phyloP scores from a whole-genome alignment of 805 yeast species.

The Hanseniaspora vineae region DNA sequence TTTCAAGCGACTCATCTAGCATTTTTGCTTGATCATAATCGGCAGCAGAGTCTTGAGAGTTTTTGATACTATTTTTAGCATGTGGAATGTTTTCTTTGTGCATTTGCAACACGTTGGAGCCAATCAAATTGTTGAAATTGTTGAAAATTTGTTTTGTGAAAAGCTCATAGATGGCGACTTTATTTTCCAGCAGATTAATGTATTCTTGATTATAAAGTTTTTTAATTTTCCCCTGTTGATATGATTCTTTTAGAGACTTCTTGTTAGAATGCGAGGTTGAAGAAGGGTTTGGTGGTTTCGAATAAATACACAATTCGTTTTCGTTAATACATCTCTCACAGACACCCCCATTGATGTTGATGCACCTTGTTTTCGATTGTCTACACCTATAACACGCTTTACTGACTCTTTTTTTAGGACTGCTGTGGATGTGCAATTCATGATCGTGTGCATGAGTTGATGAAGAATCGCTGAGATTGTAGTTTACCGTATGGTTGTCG shows the following conservation, averaged over 20 bases:
- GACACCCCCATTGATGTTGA: constrained; percentile 28
- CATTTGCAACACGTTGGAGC: constrained; percentile 1
- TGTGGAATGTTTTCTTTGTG: neutral
- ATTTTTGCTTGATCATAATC: neutral
- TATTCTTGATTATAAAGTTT: constrained; percentile 16
- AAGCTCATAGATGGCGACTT: constrained; percentile 35
- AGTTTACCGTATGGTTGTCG: too few relatives aligned
- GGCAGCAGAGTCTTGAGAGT: too few relatives aligned
- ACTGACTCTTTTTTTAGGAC: constrained; percentile 22
- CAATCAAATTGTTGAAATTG: constrained; percentile 6
- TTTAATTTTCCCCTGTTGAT: constrained; percentile 6
- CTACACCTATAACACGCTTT: constrained; percentile 38
- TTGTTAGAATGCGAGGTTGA: constrained; percentile 12
- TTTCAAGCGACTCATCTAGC: neutral
- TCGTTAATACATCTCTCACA: constrained; percentile 40
- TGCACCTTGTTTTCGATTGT: constrained; percentile 30
- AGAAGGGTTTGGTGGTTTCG: constrained; percentile 37
- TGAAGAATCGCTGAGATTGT: neutral
- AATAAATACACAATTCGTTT: constrained; percentile 44
- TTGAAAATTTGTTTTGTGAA: constrained; percentile 20
- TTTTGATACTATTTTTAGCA: neutral
- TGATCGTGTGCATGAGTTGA: neutral
- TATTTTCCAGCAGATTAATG: constrained; percentile 36
- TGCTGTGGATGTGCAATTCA: constrained; percentile 1
- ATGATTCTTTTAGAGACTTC: neutral